Base-by-base conservation (phyloP, 83 land plant genomes). In the Larix sibirica region DNA sequence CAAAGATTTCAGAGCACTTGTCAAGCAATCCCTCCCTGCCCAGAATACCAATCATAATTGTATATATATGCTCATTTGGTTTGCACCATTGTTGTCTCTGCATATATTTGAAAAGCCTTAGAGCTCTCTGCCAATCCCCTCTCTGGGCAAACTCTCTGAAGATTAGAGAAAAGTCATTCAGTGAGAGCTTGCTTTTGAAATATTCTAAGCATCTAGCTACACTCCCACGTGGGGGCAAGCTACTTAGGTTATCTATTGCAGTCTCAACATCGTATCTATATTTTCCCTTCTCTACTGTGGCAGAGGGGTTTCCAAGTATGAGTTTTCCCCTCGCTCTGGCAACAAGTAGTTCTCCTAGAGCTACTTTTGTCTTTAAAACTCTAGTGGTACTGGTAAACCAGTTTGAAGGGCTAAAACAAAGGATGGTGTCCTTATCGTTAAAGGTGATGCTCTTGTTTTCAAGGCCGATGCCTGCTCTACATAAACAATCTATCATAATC, bases 81-180 rank as follows among this genome's bases (percentile, higher is more conserved):
- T 92, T 95, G 85, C 99, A 96, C 99, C 99, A 98, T 23, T 87
- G 82, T 80, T 98, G 99, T 4, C 99, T 77, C 88, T 96, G 99
- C 96, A 98, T 96, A 84, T 96, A 98, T 87, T 95, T 96, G 82
- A 98, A 98, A 28, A 98, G 88, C 12, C 96, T 84, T 13, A 96
- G 86, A 59, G 99, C 87, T 24, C 99, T 86, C 84, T 98, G 98
- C 99, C 99, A 98, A 69, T 96, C 99, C 54, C 98, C 91, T 38
- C 97, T 92, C 38, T 80, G 86, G 0, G 96, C 97, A 84, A 98
- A 95, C 78, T 98, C 99, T 66, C 90, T 86, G 91, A 96, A 96
- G 26, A 98, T 93, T 23, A 91, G 81, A 62, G 96, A 82, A 83
- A 98, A 96, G 80, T 98, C 99, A 50, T 90, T 81, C 88, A 93